Percentiles rank a stretch among this genome's conserved stretches.
phyloP scores from a whole-genome alignment of 352 stramenopile species.

The Phytopythium chamaehyphon region DNA sequence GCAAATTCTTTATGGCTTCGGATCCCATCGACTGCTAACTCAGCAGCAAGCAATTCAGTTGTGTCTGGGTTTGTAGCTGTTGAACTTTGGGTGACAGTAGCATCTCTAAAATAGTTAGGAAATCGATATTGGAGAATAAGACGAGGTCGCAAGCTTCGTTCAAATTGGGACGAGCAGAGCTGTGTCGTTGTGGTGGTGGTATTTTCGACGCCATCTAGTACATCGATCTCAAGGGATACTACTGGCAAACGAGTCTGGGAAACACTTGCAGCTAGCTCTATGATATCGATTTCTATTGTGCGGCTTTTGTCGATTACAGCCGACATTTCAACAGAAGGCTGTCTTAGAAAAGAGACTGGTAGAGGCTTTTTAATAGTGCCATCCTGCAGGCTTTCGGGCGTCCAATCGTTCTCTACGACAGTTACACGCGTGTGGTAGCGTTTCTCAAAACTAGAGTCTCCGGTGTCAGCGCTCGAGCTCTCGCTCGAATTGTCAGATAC shows the following conservation, averaged over 20 bases:
- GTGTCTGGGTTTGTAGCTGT: slow-evolving; percentile 11
- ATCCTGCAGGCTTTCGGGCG: slow-evolving; percentile 15
- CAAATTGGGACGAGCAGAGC: slow-evolving; percentile 62
- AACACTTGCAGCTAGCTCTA: slow-evolving; percentile 29
- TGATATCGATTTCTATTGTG: slow-evolving; percentile 50
- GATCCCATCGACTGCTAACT: slow-evolving; percentile 23
- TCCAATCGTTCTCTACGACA: slow-evolving; percentile 49
- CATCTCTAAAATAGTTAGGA: slow-evolving; percentile 30
- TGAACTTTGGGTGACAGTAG: slow-evolving; percentile 33
- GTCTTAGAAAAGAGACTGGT: slow-evolving; percentile 18
- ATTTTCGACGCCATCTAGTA: slow-evolving; percentile 27
- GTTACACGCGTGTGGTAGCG: slow-evolving; percentile 42
- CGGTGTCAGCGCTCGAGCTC: neutral
- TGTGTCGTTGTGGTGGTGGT: slow-evolving; percentile 34
- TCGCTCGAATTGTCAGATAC: slow-evolving; percentile 11
- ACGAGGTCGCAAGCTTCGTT: slow-evolving; percentile 38
- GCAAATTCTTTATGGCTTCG: slow-evolving; percentile 10
- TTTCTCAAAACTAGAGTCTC: slow-evolving; percentile 32
- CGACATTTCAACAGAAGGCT: slow-evolving; percentile 26
- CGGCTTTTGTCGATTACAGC: slow-evolving; percentile 45
- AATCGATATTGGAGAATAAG: slow-evolving; percentile 43
- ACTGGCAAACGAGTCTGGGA: slow-evolving; percentile 35
- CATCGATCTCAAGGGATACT: slow-evolving; percentile 46
- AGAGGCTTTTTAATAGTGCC: neutral
- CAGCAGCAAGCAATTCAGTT: slow-evolving; percentile 9